Evolutionary conservation across 176 grass and related monocot genomes (phyloP), one percentile per base, ranked within the genome.

Genomic region (Triticum monococcum): DNA sequence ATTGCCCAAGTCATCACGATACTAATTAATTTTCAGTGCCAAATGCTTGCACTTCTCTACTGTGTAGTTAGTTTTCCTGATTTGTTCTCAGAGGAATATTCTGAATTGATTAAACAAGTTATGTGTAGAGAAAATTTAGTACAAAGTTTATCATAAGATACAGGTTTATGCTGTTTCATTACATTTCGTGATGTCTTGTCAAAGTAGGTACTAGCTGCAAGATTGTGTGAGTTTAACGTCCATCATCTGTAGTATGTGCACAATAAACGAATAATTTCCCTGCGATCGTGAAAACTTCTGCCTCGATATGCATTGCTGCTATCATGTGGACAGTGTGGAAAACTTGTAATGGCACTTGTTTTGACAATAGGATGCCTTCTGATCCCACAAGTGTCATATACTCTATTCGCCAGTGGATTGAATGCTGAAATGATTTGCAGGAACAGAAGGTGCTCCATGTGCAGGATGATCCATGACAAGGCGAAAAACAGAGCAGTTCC

Each of bases 71-170:
- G 0, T 43, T 25, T 45, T 17, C 7, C 2, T 14, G 35, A 11
- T 64, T n/a, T 64, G 4, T 28, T 79, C 7, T 64, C 35, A 64
- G 20, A 18, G 23, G 4, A 36, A 36, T 36, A 36, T 5, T 36
- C 5, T 36, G 35, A 36, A 4, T 33, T 3, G n/a, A n/a, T n/a
- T n/a, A n/a, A n/a, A 57, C 17, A 20, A 0, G 54, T 57, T 57
- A 0, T 0, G 6, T 57, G 17, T 18, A 0, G 5, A 0, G 5
- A 18, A 13, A 46, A 43, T 12, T 16, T 54, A 54, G 14, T 5
- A 64, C 78, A 69, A 10, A 32, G 1, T 1, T 69, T 46, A 3
- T 43, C 24, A 3, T 14, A 0, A 5, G 3, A 9, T 32, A 4
- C 18, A 82, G 54, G 20, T 22, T 60, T 78, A 36, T 36, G 26